Base-by-base conservation (phyloP, 768 basidiomycete species). In the Serendipita vermifera region DNA sequence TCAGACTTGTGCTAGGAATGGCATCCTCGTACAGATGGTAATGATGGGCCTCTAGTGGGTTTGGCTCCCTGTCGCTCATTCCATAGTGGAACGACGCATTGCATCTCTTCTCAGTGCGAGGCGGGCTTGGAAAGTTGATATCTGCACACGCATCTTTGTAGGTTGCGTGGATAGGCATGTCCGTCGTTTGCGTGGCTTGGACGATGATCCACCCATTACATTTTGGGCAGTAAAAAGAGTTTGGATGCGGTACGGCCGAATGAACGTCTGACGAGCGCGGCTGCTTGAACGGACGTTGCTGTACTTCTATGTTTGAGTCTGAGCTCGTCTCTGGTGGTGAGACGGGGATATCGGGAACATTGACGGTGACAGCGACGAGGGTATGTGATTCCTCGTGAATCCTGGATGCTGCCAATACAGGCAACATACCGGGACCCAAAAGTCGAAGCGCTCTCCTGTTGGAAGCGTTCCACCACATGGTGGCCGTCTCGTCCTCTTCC, bases 181-280 rank as follows among this genome's bases (percentile, higher is more conserved):
- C 71, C 11, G 83, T 81, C 13, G 77, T 76, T 59, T 79, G 80
- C 82, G 83, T 85, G 35, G 71, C 73, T 33, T 59, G 40, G 14
- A 89, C 71, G 35, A 90, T 75, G 32, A 87, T 77, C 87, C 87
- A 91, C 4, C 83, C 82, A 61, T 89, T 85, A 57, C 89, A 84
- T 64, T 79, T 81, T 22, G 80, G 77, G 64, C 87, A 90, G 64
- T 85, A 91, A 65, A 86, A 86, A 13, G 85, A 86, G 61, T 85
- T 79, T 3, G 87, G 82, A 64, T 91, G 87, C 11, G 88, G 87
- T 29, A 86, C 73, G 29, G 86, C 75, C 14, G 75, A 77, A n/a
- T 74, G 76, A 4, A 82, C 71, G 61, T 87, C 84, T 33, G 80
- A 77, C 57, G 75, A 71, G n/a, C 79, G 72, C 1, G 82, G 83